Percentiles rank a stretch among this genome's conserved stretches.
phyloP scores from a whole-genome alignment of 352 stramenopile species.

The Achlya hypogyna region DNA sequence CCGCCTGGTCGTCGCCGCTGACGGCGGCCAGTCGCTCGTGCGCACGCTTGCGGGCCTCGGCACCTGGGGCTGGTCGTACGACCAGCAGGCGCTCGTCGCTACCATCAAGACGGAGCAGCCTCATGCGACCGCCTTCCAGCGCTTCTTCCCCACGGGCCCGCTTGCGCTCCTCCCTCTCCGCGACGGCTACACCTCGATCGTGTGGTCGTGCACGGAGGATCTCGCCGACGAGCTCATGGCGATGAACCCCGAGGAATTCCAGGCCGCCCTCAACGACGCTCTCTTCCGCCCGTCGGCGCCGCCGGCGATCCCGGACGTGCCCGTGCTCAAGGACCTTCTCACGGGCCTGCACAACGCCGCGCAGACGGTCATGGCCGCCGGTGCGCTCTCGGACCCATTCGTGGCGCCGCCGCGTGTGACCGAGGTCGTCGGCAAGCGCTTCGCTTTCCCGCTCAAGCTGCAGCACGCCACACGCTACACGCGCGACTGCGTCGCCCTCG shows the following conservation, averaged over 20 bases:
- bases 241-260: slow-evolving; percentile 63
- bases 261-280: slow-evolving; percentile 71
- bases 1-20: slow-evolving; percentile 78
- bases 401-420: slow-evolving; percentile 57
- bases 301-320: slow-evolving; percentile 66
- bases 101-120: slow-evolving; percentile 80
- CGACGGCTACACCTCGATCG: slow-evolving; percentile 83
- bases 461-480: slow-evolving; percentile 83
- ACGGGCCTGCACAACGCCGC: slow-evolving; percentile 65
- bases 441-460: slow-evolving; percentile 86
- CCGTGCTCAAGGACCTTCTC: slow-evolving; percentile 64
- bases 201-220: slow-evolving; percentile 82
- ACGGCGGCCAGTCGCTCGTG: slow-evolving; percentile 82
- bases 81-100: slow-evolving; percentile 86
- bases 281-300: slow-evolving; percentile 48
- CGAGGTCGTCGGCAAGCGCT: slow-evolving; percentile 56
- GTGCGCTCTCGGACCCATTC: slow-evolving; percentile 66
- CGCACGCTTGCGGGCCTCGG: slow-evolving; percentile 74
- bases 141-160: slow-evolving; percentile 84
- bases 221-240: slow-evolving; percentile 74
- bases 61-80: slow-evolving; percentile 89
- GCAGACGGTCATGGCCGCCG: slow-evolving; percentile 65
- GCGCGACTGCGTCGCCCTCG: slow-evolving; percentile 77
- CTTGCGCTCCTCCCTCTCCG: slow-evolving; percentile 85
- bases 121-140: slow-evolving; percentile 84